Evolutionary conservation across 306 rosid genomes (phyloP).

Genomic region (Prunus salicina): DNA sequence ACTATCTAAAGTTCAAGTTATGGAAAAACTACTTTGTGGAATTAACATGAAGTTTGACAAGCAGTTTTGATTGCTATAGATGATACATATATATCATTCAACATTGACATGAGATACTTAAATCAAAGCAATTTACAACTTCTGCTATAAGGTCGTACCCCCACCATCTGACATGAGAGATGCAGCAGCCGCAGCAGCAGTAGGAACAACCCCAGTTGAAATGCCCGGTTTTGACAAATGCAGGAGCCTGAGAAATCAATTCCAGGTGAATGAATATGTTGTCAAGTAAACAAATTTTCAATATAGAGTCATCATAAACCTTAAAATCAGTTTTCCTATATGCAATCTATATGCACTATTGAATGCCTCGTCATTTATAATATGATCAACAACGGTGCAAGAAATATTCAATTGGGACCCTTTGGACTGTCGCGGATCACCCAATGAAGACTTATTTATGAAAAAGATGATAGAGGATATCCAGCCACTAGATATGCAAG

Average conservation of each 20-base stretch:
- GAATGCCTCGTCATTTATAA: not conserved
- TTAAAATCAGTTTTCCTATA: not conserved
- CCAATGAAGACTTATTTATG: not conserved
- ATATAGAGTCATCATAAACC: constrained; percentile 8
- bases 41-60: not conserved
- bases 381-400: not conserved
- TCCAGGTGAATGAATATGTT: constrained; percentile 9
- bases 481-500: not conserved
- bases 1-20: not conserved
- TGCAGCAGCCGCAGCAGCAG: constrained; percentile 98
- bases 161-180: constrained; percentile 92
- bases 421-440: not conserved
- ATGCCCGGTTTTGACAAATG: constrained; percentile 91
- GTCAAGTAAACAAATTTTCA: constrained; percentile 11
- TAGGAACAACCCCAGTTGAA: constrained; percentile 93
- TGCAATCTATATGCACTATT: not conserved
- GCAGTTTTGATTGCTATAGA: not conserved
- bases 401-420: not conserved
- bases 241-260: constrained; percentile 70
- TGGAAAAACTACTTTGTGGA: not conserved
- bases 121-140: constrained; percentile 10
- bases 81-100: not conserved
- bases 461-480: not conserved
- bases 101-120: not conserved
- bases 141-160: constrained; percentile 55